Evolutionary conservation across 805 yeast species (phyloP), one percentile per base, ranked within the genome.

Genomic region (Saccharomycopsis schoenii): DNA sequence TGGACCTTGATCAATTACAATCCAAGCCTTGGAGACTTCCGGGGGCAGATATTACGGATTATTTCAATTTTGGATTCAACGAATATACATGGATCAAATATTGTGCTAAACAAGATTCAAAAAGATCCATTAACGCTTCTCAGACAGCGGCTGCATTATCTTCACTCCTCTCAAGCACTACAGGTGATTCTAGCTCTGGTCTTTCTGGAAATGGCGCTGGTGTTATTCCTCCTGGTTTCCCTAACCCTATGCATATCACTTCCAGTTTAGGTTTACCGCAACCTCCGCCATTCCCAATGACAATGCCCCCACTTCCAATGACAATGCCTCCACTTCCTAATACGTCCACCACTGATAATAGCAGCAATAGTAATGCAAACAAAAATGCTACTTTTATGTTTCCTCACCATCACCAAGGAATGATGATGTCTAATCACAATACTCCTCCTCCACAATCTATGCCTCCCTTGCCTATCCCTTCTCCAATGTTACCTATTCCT

Each of bases 11-110:
- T 63, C 86, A 85, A 59, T 75, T 92, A 57, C 90, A 89, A 65
- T 96, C 91, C 66, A 96, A 96, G 74, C 99, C 99, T 9, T 94
- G 99, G 99, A 82, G 99, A 70, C 84, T 88, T 65, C 97, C 98
- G 0, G 99, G 98, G 43, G 96, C 97, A 2, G 97, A 94, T 73
- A 75, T 89, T 50, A 82, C 96, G 8, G 98, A 94, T 72, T 96
- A 91, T 73, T 94, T 94, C 78, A 94, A 94, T 74, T 94, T 84
- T 69, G 99, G 99, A 1, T 94, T 94, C 70, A 96, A 94, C 71
- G 99, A 94, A 75, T 81, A 88, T 66, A 88, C 97, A 15, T 94
- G 99, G 99, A 84, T 88, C 60, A 90, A 92, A 25, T 94, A 94
- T 73, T 85, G 97, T 67, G 78, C 85, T 51, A 90, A 89, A 71